Evolutionary conservation across 2,329 filamentous ascomycete species (phyloP).

Genomic region (Botrytis tulipae): DNA sequence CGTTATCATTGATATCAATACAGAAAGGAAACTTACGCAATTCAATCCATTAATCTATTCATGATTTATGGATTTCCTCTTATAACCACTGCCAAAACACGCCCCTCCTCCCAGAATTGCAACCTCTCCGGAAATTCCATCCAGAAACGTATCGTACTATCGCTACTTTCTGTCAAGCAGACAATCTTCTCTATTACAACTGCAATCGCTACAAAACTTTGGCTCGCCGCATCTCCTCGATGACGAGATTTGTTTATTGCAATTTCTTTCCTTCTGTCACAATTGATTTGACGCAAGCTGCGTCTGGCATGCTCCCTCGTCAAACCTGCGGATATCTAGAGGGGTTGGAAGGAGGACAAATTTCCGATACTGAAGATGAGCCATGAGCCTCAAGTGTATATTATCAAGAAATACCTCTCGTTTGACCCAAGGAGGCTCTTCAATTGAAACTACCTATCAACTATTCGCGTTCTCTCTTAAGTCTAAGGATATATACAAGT

Average conservation of each 20-base stretch:
- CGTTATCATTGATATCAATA: not conserved
- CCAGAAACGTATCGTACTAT: not conserved
- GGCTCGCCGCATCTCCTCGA: no score
- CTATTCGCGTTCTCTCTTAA: not conserved
- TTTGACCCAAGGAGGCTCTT: not conserved
- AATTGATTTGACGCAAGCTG: not conserved
- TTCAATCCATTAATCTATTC: not conserved
- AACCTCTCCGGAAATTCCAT: not conserved
- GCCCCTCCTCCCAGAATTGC: no score
- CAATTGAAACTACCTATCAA: not conserved
- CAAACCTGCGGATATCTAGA: not conserved
- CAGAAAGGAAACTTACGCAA: not conserved
- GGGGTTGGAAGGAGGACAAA: fast-evolving
- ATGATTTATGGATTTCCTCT: not conserved
- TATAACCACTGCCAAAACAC: not conserved
- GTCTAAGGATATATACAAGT: not conserved
- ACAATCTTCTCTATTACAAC: not conserved
- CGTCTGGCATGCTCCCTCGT: not conserved
- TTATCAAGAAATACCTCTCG: not conserved
- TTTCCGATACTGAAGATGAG: not conserved
- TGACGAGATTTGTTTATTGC: fast-evolving
- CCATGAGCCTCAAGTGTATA: not conserved
- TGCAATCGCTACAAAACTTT: not conserved
- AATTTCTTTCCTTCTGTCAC: not conserved
- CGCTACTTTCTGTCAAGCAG: not conserved